These are phyloP conservation scores for Plasmopara halstedii DNA, from an alignment of 352 stramenopile genomes.

Conservation along the genomic window DNA sequence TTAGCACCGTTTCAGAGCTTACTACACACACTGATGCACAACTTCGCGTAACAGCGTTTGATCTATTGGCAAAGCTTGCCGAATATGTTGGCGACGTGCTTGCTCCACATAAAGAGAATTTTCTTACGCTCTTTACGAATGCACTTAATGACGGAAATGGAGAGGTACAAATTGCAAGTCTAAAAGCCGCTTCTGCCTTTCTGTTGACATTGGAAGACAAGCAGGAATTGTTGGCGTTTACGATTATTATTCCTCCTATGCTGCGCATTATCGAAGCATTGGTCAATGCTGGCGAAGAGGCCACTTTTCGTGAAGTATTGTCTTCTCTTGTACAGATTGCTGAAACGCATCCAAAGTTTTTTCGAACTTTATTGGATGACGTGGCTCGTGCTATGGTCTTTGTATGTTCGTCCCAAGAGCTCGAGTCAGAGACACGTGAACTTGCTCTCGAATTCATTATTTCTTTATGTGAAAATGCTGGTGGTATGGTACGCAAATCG, in stretches of 20 bases:
- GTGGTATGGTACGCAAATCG: constrained; percentile 76
- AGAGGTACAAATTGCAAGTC: constrained; percentile 61
- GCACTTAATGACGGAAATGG: constrained; percentile 52
- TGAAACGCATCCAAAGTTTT: constrained; percentile 78
- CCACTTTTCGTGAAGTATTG: constrained; percentile 62
- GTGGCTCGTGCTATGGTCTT: constrained; percentile 76
- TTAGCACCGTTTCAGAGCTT: constrained; percentile 52
- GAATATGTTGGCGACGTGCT: constrained; percentile 65
- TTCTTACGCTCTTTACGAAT: constrained; percentile 69
- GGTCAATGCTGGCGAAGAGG: constrained; percentile 50
- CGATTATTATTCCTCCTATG: constrained; percentile 63
- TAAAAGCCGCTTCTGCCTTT: constrained; percentile 68
- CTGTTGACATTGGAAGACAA: constrained; percentile 66
- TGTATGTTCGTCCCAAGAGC: constrained; percentile 47
- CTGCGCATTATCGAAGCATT: constrained; percentile 70
- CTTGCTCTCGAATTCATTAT: constrained; percentile 79
- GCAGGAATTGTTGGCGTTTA: constrained; percentile 59
- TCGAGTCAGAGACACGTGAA: constrained; percentile 70
- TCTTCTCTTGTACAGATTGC: constrained; percentile 65
- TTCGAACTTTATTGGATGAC: constrained; percentile 60
- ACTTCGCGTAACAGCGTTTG: constrained; percentile 69
- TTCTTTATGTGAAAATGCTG: constrained; percentile 70
- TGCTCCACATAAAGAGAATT: constrained; percentile 68
- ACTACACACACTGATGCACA: constrained; percentile 44
- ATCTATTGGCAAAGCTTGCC: constrained; percentile 65